Conservation (phyloP, 208 protist species). For the Trypanosoma congolense region DNA sequence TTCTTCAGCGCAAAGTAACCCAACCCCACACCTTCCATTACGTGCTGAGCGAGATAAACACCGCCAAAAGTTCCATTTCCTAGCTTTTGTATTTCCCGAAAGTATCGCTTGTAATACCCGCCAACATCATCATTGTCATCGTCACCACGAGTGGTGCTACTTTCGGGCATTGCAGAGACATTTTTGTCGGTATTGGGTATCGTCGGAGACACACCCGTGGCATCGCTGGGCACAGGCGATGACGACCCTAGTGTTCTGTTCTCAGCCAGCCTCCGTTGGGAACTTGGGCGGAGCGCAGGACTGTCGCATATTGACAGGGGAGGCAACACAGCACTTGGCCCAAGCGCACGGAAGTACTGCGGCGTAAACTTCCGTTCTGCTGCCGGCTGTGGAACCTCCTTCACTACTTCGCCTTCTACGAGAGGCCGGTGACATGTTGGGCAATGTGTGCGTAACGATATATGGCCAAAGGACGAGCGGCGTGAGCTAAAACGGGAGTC, state of each 20-base stretch:
- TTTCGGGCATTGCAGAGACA: not conserved
- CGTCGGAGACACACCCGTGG: not conserved
- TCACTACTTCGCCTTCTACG: not conserved
- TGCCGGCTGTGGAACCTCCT: not conserved
- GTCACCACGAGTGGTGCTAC: not conserved
- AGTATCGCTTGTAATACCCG: conserved; percentile 83
- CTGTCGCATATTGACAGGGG: conserved; percentile 43
- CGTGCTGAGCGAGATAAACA: conserved; percentile 84
- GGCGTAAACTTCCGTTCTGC: conserved; percentile 29
- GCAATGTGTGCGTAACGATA: conserved; percentile 16
- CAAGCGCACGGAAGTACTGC: conserved; percentile 64
- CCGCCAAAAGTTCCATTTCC: conserved; percentile 81
- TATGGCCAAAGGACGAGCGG: not conserved
- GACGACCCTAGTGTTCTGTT: too few species aligned
- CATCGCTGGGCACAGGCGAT: too few species aligned
- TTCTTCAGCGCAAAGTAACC: conserved; percentile 90
- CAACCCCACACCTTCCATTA: conserved; percentile 73
- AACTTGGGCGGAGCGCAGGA: conserved; percentile 5
- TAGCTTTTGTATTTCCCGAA: conserved; percentile 77
- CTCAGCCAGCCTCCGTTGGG: not conserved
- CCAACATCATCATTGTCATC: conserved; percentile 11
- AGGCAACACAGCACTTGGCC: not conserved
- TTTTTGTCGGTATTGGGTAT: too few species aligned
- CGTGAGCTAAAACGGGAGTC: not conserved
- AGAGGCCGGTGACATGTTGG: conserved; percentile 30